Evolutionary conservation across 192 early-diverging fungal species (phyloP), one percentile per base, ranked within the genome.

Genomic region (Borealophlyctis nickersoniae): DNA sequence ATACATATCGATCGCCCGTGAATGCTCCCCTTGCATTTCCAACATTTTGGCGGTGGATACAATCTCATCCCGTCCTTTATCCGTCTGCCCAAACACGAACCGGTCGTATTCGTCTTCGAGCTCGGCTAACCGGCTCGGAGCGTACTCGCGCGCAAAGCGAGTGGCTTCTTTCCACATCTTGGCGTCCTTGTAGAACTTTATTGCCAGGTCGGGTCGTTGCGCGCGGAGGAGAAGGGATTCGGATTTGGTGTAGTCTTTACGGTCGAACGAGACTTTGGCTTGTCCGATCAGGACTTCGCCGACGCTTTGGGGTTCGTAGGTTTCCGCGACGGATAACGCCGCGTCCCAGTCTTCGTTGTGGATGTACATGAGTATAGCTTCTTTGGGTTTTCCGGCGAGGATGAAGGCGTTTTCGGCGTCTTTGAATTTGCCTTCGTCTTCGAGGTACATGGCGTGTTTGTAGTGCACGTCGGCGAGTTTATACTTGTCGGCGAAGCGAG

Each of bases 361-460:
- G 61, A 87, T 84, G 60, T 86, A 91, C 60, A 88, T 86, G 7
- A 80, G 52, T 27, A 92, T 81, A 1, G 89, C 89, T 49, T 92
- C 89, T 36, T 80, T 78, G 19, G 82, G 85, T 45, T 81, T 81
- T 2, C 88, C 90, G 9, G 72, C 71, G 3, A 81, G 60, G 26
- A 86, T 79, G 67, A 87, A 87, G 0, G 82, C 83, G 32, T 67
- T 69, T 58, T 87, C 80, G 26, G 85, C 85, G 45, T 87, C 85
- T 50, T 78, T 77, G 69, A 82, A 86, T 62, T 80, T 81, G 33
- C 85, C 82, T 39, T 83, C 76, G 65, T 83, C 81, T 50, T 83
- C 81, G 48, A 83, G 66, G 62, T 67, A 80, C 80, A 80, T 81
- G 33, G 84, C 85, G 57, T 87, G 85, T 54, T 87, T 87, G 74